Percentiles rank a stretch among this genome's conserved stretches.
These are phyloP conservation scores for Lentinus brumalis DNA, from an alignment of 768 basidiomycete genomes.

Conservation along the genomic window DNA sequence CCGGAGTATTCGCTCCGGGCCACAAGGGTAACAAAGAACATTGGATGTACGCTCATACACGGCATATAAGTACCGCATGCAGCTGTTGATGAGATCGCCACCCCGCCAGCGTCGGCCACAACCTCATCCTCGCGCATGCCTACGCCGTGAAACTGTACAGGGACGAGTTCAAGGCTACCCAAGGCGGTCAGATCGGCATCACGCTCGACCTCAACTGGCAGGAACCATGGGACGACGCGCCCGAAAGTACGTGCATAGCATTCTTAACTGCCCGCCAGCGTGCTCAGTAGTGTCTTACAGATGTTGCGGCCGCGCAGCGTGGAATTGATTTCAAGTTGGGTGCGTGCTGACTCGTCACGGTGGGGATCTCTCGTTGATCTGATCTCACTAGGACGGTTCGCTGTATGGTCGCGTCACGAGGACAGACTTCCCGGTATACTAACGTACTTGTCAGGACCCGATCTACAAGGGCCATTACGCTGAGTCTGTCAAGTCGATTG, in stretches of 20 bases:
- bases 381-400: conserved; percentile 11
- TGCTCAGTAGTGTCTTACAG: conserved; percentile 22
- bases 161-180: conserved; percentile 61
- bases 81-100: neutral
- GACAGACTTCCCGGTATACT: neutral
- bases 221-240: conserved; percentile 68
- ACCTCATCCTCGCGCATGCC: conserved; percentile 69
- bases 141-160: conserved; percentile 67
- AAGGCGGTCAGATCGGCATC: conserved; percentile 73
- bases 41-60: conserved; percentile 57
- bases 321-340: conserved; percentile 46
- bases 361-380: neutral
- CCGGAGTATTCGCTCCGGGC: conserved; percentile 46
- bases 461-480: conserved; percentile 77
- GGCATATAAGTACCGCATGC: neutral
- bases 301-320: conserved; percentile 42
- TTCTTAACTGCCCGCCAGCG: too few relatives aligned
- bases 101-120: conserved; percentile 61
- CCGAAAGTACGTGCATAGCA: conserved; percentile 56
- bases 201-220: conserved; percentile 80
- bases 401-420: conserved; percentile 3
- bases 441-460: conserved; percentile 46
- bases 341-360: conserved; percentile 12
- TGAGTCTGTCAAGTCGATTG: conserved; percentile 52
- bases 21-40: conserved; percentile 68